Evolutionary conservation across 1,284 basidiomycete species (phyloP), one percentile per base, ranked within the genome.

Genomic region (Binderoboletus segoi): DNA sequence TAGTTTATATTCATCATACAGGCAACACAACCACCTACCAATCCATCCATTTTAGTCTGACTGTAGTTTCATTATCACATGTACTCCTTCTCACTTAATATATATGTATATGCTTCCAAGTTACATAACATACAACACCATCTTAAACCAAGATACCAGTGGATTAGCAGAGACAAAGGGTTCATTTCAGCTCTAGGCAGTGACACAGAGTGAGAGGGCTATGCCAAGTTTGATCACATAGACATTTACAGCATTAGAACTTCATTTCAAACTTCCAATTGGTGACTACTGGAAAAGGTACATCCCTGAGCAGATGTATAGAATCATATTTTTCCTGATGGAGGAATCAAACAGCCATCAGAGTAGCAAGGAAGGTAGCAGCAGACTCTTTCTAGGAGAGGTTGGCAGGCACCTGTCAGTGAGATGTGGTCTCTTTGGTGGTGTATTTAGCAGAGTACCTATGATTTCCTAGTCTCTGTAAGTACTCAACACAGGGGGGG

Each of bases 141-240:
- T 67, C 16, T 79, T 69, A 54, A 75, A 82, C 58, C 73, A 77
- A 2, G 74, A 66, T 1, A 71, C 64, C 3, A 75, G 75, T 1
- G 74, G 67, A 38, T 77, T 67, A 13, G 69, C 63, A 5, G 62
- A 51, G 8, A 86, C 75, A 30, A 81, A 73, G 0, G 75, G 73
- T 21, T 72, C 71, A 56, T 88, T 89, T 60, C 73, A 86, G 15
- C 83, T 85, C 3, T 79, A 81, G 0, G 79, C 79, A 11, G 82
- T 75, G 1, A 90, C 85, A 12, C 68, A 79, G 41, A 81, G 77
- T 0, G 84, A 83, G 56, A 77, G 75, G 2, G 78, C 75, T 59
- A 85, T 86, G 2, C 86, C 85, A 28, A 89, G 73, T 64, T 90
- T 86, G 41, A 89, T 82, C 0, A 82, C 86, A 56, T 79, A 79